phyloP scores from a whole-genome alignment of 148 eudicot species.

The Cornus controversa region DNA sequence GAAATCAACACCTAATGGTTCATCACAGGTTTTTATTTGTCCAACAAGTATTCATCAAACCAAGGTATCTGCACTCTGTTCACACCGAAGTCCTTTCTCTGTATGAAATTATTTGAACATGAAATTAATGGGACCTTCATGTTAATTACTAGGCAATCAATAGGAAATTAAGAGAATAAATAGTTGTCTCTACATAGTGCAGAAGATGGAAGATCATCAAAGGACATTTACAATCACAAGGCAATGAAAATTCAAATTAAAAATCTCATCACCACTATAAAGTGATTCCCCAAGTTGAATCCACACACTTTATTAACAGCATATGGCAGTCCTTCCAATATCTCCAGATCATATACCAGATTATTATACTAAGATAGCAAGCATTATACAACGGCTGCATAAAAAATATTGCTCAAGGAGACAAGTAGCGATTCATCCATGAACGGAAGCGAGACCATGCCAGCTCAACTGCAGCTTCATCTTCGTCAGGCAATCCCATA shows the following conservation, averaged over 20 bases:
- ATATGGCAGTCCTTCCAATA: not conserved
- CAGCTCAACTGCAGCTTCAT: conserved; percentile 62
- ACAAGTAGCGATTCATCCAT: conserved; percentile 74
- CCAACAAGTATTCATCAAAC: not conserved
- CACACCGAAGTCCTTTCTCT: not conserved
- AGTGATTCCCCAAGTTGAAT: not conserved
- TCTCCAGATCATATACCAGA: not conserved
- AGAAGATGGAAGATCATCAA: not conserved
- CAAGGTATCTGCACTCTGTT: not conserved
- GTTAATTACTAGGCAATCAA: no score
- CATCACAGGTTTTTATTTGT: not conserved
- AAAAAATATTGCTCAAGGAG: conserved; percentile 21
- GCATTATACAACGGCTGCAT: not conserved
- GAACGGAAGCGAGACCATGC: conserved; percentile 92
- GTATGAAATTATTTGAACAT: not conserved
- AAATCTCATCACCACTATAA: not conserved
- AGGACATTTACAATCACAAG: not conserved
- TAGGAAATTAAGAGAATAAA: not conserved
- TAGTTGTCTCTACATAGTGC: not conserved
- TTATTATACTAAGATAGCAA: not conserved
- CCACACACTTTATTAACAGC: not conserved
- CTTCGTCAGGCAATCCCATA: conserved; percentile 77
- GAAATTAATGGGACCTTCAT: not conserved
- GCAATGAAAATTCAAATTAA: not conserved
- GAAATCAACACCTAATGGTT: not conserved